Base-by-base conservation (phyloP, 768 basidiomycete genomes). In the Naganishia vaughanmartiniae region DNA sequence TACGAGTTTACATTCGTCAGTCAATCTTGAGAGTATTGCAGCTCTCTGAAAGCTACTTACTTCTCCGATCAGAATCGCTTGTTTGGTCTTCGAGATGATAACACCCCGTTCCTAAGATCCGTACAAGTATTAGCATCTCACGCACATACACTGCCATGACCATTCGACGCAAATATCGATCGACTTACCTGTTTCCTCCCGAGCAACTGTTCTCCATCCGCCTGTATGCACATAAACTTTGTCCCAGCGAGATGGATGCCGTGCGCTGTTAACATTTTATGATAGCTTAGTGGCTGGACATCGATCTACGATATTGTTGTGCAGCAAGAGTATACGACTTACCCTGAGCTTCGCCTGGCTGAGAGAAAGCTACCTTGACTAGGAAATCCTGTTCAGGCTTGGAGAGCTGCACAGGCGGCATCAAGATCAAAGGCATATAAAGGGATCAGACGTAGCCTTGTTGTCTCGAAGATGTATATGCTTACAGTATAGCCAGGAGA, bases 21-120 rank as follows among this genome's bases (percentile, higher is more conserved):
- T n/a, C 34, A 30, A 17, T 26, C 11, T 10, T 21, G 10, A n/a
- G 54, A 26, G 15, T 33, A 10, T 12, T 17, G 5, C 1, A 24
- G 7, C 10, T 9, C 5, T n/a, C 30, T 30, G 34, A n/a, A 42
- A n/a, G 26, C 34, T 21, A 68, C 74, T 67, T 53, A 81, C 80
- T 74, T 89, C 88, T 6, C 87, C 86, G 26, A 96, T 87, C 65
- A 97, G 84, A 68, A 95, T 83, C n/a, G 91, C 92, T 76, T 90
- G 89, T 72, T 85, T 89, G 21, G 92, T 94, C 84, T 90, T 90
- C 56, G 90, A 88, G 70, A 93, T 76, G 72, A 88, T 79, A 42
- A 69, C 54, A 45, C 84, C 86, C 0, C 94, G 93, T 79, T 91
- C 87, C 26, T 84, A 85, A 94, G 76, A 5, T 17, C n/a, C 51